Evolutionary conservation across 306 rosid species (phyloP).

Genomic region (Ormosia semicastrata): DNA sequence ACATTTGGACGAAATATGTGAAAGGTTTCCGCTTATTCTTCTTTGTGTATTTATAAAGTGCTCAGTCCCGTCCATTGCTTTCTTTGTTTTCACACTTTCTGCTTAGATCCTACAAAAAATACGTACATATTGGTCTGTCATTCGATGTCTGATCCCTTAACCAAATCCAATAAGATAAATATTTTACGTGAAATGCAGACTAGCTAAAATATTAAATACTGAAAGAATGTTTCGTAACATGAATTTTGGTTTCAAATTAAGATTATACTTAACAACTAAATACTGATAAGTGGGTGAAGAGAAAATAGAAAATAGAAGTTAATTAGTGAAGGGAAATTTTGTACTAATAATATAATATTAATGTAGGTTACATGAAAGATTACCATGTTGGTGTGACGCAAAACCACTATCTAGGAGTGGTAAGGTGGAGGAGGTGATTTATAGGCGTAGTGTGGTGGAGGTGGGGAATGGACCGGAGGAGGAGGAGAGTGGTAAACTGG

Average conservation of each 20-base stretch:
- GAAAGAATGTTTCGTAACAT: conserved; percentile 8
- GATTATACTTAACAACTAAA: neutral
- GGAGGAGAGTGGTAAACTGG: conserved; percentile 30
- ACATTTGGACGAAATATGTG: neutral
- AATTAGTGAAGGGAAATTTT: neutral
- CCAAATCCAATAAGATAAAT: neutral
- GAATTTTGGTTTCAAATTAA: neutral
- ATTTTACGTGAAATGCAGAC: neutral
- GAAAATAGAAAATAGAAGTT: neutral
- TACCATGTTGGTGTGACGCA: conserved; percentile 24
- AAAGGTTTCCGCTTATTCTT: neutral
- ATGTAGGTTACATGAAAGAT: neutral
- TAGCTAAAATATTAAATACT: neutral
- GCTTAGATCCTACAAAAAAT: conserved; percentile 16
- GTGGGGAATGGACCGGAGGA: too few species aligned
- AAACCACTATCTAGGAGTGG: conserved; percentile 48
- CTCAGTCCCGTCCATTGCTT: neutral
- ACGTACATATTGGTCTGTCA: neutral
- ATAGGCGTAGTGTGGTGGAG: conserved; percentile 56
- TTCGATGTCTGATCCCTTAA: neutral
- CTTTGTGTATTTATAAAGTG: neutral
- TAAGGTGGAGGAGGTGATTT: conserved; percentile 69
- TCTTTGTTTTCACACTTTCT: conserved; percentile 14
- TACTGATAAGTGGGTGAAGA: neutral
- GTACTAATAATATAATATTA: neutral